Evolutionary conservation across 768 basidiomycete genomes (phyloP), one percentile per base, ranked within the genome.

Genomic region (Paxillus rubicundulus): DNA sequence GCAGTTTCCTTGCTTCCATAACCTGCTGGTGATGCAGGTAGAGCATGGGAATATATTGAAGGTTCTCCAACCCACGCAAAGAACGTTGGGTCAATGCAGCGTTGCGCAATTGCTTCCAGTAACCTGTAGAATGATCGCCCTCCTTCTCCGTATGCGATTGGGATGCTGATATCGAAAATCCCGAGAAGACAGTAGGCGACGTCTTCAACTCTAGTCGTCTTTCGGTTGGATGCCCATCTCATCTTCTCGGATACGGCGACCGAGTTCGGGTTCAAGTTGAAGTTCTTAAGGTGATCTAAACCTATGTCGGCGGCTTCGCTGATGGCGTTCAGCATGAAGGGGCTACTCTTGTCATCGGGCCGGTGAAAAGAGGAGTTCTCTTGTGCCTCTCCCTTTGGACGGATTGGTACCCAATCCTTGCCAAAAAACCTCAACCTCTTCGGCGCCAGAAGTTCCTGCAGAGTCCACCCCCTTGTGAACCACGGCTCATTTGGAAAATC

Each of bases 351-450:
- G 56, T 64, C 63, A 18, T 65, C 63, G 52, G 57, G 33, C 5
- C 12, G 14, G 5, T 2, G 33, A 12, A 33, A 33, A 5, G 5
- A 24, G 24, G 24, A 24, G 24, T 24, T 24, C 30, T 8, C 30
- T 30, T 33, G 33, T 33, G 33, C 53, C 44, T 64, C 61, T 42
- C 43, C 55, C 34, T 64, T n/a, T 9, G 61, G 61, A 52, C 52
- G 56, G 45, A 64, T 61, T 1, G 63, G 64, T 3, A 49, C 55
- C 63, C 63, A 64, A 28, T 60, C 43, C 27, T 24, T 62, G 16
- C 59, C 61, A 50, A 66, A 65, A 24, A 65, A 65, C 8, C 64
- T 50, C 44, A 65, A 50, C 53, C 50, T 61, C 48, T 59, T 56
- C 6, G 64, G 32, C 21, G 63, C 56, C 28, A 65, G 52, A 18